Evolutionary conservation across 257 asterid species (phyloP).

Genomic region (Solanum sitiens): DNA sequence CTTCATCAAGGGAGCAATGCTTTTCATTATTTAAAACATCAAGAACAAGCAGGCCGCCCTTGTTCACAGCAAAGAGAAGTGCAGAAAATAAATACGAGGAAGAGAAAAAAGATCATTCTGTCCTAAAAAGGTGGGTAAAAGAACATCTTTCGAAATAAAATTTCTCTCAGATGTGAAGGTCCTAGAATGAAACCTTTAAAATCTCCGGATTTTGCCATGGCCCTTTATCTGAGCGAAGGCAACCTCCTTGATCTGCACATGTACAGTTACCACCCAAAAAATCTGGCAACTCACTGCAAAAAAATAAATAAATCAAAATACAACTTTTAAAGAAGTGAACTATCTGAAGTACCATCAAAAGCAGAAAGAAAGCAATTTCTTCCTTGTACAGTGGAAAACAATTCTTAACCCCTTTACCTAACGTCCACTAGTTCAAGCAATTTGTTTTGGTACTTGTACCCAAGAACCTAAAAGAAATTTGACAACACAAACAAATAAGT

Average conservation of each 20-base stretch:
- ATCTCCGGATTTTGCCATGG: slow-evolving; percentile 78
- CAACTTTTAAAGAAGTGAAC: background rate
- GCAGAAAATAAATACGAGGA: background rate
- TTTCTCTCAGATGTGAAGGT: background rate
- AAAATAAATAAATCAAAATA: background rate
- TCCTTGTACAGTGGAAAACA: background rate
- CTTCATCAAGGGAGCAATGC: background rate
- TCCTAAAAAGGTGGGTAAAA: background rate
- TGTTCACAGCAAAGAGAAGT: background rate
- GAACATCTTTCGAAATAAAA: background rate
- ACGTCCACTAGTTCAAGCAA: slow-evolving; percentile 67
- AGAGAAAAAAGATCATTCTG: background rate
- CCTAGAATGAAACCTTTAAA: slow-evolving; percentile 36
- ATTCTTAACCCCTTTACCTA: slow-evolving; percentile 32
- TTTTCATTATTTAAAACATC: background rate
- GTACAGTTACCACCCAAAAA: slow-evolving; percentile 70
- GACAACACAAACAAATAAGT: background rate
- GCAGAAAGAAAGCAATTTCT: background rate
- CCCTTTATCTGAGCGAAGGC: slow-evolving; percentile 77
- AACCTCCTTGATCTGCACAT: slow-evolving; percentile 74
- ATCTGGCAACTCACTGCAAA: slow-evolving; percentile 66
- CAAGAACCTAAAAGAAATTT: slow-evolving; percentile 51
- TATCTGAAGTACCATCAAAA: background rate
- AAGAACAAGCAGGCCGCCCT: background rate
- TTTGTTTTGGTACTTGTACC: slow-evolving; percentile 66